These are phyloP conservation scores for Metarhizium album DNA, from an alignment of 2,329 filamentous ascomycete species.

Conservation along the genomic window DNA sequence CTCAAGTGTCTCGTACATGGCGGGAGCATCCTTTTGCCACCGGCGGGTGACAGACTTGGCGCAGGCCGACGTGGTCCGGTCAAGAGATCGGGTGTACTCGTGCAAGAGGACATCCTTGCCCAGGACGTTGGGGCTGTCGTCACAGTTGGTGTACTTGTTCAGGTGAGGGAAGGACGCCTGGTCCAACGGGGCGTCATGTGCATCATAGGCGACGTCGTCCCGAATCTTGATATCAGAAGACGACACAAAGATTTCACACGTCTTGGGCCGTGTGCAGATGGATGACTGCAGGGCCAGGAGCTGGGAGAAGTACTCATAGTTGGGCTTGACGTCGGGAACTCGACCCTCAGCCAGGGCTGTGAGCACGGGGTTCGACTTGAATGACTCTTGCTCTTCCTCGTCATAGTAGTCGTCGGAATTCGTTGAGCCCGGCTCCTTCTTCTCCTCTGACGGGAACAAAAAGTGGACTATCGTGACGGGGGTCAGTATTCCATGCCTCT, in stretches of 20 bases:
- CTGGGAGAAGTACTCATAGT: constrained; percentile 51
- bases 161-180: constrained; percentile 44
- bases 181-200: constrained; percentile 32
- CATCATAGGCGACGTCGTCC: constrained; percentile 34
- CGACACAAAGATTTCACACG: constrained; percentile 49
- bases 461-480: constrained; percentile 41
- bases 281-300: constrained; percentile 42
- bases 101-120: constrained; percentile 44
- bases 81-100: constrained; percentile 45
- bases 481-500: background rate
- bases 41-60: constrained; percentile 40
- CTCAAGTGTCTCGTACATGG: constrained; percentile 42
- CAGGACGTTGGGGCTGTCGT: constrained; percentile 38
- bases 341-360: constrained; percentile 47
- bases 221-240: constrained; percentile 40
- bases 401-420: constrained; percentile 45
- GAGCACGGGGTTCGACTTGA: constrained; percentile 55
- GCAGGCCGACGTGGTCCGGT: constrained; percentile 45
- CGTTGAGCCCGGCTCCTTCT: constrained; percentile 48
- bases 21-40: constrained; percentile 49
- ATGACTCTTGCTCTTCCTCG: constrained; percentile 37
- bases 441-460: constrained; percentile 45
- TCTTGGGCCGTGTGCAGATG: constrained; percentile 45
- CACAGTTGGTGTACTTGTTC: constrained; percentile 41
- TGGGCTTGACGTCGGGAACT: constrained; percentile 47